Evolutionary conservation across 192 early-diverging fungal species (phyloP).

Genomic region (Obelidium mucronatum): DNA sequence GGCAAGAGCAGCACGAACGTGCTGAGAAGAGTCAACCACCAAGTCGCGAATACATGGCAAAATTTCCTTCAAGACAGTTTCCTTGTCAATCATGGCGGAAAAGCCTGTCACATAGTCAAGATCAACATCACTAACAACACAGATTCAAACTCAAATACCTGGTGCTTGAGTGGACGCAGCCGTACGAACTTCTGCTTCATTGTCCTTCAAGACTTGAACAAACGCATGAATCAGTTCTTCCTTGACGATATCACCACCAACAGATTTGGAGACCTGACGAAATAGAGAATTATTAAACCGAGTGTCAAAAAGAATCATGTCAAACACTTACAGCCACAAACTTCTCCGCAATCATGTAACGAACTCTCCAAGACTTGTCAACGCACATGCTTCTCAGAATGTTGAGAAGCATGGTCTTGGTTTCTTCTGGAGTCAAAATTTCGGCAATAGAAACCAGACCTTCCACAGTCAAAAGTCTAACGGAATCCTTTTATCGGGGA

Average conservation of each 20-base stretch:
- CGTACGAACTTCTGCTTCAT: slow-evolving; percentile 96
- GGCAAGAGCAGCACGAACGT: slow-evolving; percentile 94
- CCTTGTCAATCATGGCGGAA: slow-evolving; percentile 76
- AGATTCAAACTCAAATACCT: slow-evolving; percentile 51
- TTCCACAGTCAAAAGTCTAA: slow-evolving; percentile 93
- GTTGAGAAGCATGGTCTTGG: slow-evolving; percentile 73
- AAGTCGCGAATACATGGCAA: slow-evolving; percentile 93
- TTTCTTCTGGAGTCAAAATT: slow-evolving; percentile 77
- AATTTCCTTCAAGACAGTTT: slow-evolving; percentile 80
- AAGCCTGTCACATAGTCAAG: slow-evolving; percentile 55
- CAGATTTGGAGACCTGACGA: slow-evolving; percentile 77
- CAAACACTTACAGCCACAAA: slow-evolving; percentile 80
- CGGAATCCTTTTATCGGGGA: slow-evolving; percentile 88
- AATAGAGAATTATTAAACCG: no score
- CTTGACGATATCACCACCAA: slow-evolving; percentile 78
- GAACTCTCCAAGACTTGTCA: slow-evolving; percentile 98
- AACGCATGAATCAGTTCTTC: slow-evolving; percentile 89
- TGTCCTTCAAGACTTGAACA: slow-evolving; percentile 90
- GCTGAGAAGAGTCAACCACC: slow-evolving; percentile 94
- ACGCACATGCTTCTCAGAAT: slow-evolving; percentile 78
- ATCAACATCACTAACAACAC: no score
- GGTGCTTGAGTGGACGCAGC: slow-evolving; percentile 93
- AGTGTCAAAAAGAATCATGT: no score
- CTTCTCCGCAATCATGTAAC: slow-evolving; percentile 99
- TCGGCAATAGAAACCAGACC: slow-evolving; percentile 89